Base-by-base conservation (phyloP, 1,284 basidiomycete species). In the Ceratorhiza oryzae-sativae region DNA sequence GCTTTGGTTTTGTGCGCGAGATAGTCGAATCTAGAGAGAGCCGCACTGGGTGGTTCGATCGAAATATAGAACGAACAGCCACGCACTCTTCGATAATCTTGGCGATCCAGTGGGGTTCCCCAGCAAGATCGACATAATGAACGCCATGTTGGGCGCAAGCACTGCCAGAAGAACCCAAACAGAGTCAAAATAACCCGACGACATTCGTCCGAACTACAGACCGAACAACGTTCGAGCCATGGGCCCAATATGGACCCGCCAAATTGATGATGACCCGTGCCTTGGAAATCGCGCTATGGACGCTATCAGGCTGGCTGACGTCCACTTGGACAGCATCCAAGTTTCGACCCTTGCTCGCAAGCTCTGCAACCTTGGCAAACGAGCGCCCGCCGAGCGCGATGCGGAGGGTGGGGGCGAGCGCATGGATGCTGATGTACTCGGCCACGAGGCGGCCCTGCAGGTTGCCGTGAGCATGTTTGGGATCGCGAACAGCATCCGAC, bases 121-220 rank as follows among this genome's bases (percentile, higher is more conserved):
- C 85, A 1, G 83, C 82, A 23, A 90, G 81, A 79, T 91, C 90
- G 39, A 90, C 84, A 77, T 91, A 91, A 78, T 89, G 87, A 68
- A 81, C 83, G 1, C 86, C 85, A 46, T 83, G 79, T 63, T 80
- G 77, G 18, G 83, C 83, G 73, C 87, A 88, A 0, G 86, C 84
- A 56, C 84, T 84, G 84, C 4, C 18, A 18, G 13, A 13, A 13
- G 36, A n/a, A n/a, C 18, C 25, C 15, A 36, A 6, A n/a, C 25
- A 1, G 8, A 56, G 12, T 56, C n/a, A 56, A 34, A 34, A 34
- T 25, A n/a, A 20, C 9, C 32, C 32, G 9, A 12, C 34, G 42
- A 45, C 20, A 20, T 12, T 23, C 4, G 13, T 15, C 10, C 34
- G 20, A 49, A 46, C 32, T 36, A 36, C 53, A 20, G 6, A 73